Conservation (phyloP, 495 filamentous ascomycete species). For the Neurospora sp. region DNA sequence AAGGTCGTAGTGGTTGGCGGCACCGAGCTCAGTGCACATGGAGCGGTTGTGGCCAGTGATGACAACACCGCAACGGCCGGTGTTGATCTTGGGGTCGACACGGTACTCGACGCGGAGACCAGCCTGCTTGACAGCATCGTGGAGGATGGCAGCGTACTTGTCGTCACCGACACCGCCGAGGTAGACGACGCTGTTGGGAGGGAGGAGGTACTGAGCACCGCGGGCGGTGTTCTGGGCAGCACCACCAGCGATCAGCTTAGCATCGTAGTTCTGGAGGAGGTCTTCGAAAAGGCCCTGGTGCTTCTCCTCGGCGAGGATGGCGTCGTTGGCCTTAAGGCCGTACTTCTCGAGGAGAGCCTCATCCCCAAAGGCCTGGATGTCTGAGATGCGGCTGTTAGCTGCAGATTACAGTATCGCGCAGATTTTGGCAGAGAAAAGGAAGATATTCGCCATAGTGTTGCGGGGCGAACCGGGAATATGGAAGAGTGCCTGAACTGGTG, state of each 20-base stretch:
- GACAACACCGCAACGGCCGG: slow-evolving; percentile 89
- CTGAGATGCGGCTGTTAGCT: slow-evolving; percentile 29
- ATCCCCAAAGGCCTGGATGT: slow-evolving; percentile 84
- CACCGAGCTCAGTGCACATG: slow-evolving; percentile 92
- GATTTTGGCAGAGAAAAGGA: not conserved
- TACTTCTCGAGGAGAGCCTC: slow-evolving; percentile 82
- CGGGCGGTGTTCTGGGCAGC: slow-evolving; percentile 97
- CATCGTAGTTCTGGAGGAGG: slow-evolving; percentile 72
- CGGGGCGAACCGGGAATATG: not conserved
- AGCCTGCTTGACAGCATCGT: slow-evolving; percentile 63
- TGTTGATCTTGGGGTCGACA: slow-evolving; percentile 68
- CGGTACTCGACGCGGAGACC: slow-evolving; percentile 91
- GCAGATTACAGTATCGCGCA: not conserved
- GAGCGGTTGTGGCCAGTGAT: slow-evolving; percentile 90
- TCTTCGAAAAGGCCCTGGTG: slow-evolving; percentile 88
- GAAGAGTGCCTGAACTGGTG: not conserved
- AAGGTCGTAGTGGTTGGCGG: slow-evolving; percentile 92
- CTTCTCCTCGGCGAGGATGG: slow-evolving; percentile 89
- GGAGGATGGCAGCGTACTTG: slow-evolving; percentile 79
- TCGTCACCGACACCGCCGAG: slow-evolving; percentile 88
- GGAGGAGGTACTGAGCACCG: slow-evolving; percentile 92
- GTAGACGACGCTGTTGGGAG: slow-evolving; percentile 77
- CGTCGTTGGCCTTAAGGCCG: slow-evolving; percentile 86
- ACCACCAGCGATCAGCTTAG: slow-evolving; percentile 91
- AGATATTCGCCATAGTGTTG: not conserved